Percentiles rank a stretch among this genome's conserved stretches.
Evolutionary conservation across 2,329 filamentous ascomycete species (phyloP).

Genomic region (Clonostachys byssicola): DNA sequence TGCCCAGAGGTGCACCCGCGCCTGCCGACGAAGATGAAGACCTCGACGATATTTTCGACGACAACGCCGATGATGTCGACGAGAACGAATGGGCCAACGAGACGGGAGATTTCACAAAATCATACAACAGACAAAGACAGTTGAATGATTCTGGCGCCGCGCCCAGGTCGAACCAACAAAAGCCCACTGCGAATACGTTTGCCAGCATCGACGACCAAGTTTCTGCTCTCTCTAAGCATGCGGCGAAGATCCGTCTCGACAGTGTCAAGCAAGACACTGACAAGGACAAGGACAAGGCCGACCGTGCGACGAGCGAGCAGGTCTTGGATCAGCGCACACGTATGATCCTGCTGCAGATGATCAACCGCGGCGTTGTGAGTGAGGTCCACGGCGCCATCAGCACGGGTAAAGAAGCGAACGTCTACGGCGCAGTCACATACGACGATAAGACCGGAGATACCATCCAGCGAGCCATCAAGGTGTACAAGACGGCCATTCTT

Average conservation of each 20-base stretch:
- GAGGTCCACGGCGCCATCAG: constrained; percentile 94
- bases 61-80: constrained; percentile 58
- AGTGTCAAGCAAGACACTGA: constrained; percentile 45
- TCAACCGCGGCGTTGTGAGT: constrained; percentile 83
- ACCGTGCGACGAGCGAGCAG: constrained; percentile 90
- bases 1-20: constrained; percentile 14
- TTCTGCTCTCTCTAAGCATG: constrained; percentile 77
- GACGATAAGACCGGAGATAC: constrained; percentile 47
- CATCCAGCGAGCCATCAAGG: constrained; percentile 85
- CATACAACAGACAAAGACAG: constrained; percentile 80
- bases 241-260: constrained; percentile 79
- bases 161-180: constrained; percentile 73
- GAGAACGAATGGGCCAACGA: constrained; percentile 52
- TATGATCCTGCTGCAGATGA: constrained; percentile 94
- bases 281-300: constrained; percentile 78
- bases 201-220: constrained; percentile 85
- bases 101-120: constrained; percentile 72
- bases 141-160: constrained; percentile 41
- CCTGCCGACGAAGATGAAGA: constrained; percentile 26
- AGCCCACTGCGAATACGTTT: constrained; percentile 73
- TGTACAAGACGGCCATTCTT: constrained; percentile 97
- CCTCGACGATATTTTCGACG: constrained; percentile 33
- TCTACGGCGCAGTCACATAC: constrained; percentile 80
- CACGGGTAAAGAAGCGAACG: constrained; percentile 97
- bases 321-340: constrained; percentile 91